These are phyloP conservation scores for Sporothrix brunneoviolacea DNA, from an alignment of 2,329 filamentous ascomycete species.

Conservation along the genomic window DNA sequence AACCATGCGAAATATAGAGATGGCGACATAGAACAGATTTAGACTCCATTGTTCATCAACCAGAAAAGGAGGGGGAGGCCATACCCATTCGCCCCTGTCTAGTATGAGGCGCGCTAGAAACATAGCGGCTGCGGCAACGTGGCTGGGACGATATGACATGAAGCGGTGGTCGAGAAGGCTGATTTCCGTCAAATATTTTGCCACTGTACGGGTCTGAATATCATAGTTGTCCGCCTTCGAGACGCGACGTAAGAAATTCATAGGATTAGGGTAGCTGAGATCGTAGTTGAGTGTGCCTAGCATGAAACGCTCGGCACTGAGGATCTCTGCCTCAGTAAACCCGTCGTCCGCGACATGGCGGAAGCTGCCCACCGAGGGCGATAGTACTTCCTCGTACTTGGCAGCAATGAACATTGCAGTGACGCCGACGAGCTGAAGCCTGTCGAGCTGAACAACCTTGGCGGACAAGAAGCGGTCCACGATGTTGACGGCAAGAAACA, in stretches of 20 bases:
- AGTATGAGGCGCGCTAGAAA: slow-evolving; percentile 87
- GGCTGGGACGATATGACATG: slow-evolving; percentile 81
- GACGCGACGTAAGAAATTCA: slow-evolving; percentile 98
- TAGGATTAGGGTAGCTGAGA: slow-evolving; percentile 96
- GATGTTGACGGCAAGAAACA: slow-evolving; percentile 96
- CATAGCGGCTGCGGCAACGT: slow-evolving; percentile 88
- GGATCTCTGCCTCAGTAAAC: slow-evolving; percentile 89
- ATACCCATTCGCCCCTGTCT: slow-evolving; percentile 84
- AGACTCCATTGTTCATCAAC: background rate
- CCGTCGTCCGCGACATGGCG: slow-evolving; percentile 94
- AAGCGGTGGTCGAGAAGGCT: slow-evolving; percentile 92
- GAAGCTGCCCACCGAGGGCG: slow-evolving; percentile 95
- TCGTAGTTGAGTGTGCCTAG: slow-evolving; percentile 90
- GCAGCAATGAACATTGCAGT: slow-evolving; percentile 99
- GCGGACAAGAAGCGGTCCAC: slow-evolving; percentile 95
- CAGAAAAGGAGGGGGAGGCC: slow-evolving; percentile 26
- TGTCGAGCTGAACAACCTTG: slow-evolving; percentile 93
- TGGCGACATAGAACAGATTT: too few relatives aligned
- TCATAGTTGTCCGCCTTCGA: slow-evolving; percentile 99
- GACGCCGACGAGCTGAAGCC: slow-evolving; percentile 91
- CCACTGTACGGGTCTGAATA: slow-evolving; percentile 92
- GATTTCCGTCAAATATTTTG: slow-evolving; percentile 97
- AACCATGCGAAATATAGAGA: too few relatives aligned
- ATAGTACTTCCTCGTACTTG: slow-evolving; percentile 97
- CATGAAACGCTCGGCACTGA: slow-evolving; percentile 94